Percentiles rank a stretch among this genome's conserved stretches.
Evolutionary conservation across 305 asterid species (phyloP).

Genomic region (Fraxinus sp.): DNA sequence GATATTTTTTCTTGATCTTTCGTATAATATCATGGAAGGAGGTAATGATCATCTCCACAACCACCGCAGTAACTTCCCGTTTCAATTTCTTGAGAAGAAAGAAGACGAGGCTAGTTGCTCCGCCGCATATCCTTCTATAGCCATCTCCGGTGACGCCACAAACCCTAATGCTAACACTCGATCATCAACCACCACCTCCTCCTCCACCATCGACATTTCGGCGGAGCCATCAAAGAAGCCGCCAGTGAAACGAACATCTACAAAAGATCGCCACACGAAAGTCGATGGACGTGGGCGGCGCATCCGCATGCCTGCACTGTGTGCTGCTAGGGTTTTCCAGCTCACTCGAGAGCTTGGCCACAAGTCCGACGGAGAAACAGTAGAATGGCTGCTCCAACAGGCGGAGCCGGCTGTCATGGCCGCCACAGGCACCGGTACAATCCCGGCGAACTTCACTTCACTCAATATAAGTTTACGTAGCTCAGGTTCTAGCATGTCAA

Average conservation of each 20-base stretch:
- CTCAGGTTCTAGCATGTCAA: slow-evolving; percentile 85
- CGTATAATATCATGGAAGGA: slow-evolving; percentile 50
- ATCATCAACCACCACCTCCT: slow-evolving; percentile 23
- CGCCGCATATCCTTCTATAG: slow-evolving; percentile 45
- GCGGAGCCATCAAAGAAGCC: slow-evolving; percentile 62
- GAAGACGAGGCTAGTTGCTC: slow-evolving; percentile 40
- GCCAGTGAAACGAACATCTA: slow-evolving; percentile 60
- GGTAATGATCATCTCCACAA: slow-evolving; percentile 37
- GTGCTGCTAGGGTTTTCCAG: slow-evolving; percentile 94
- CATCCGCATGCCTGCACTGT: slow-evolving; percentile 85
- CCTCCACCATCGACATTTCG: slow-evolving; percentile 42
- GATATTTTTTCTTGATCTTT: slow-evolving; percentile 12
- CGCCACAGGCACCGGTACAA: slow-evolving; percentile 89
- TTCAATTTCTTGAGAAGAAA: slow-evolving; percentile 50
- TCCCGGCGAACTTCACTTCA: slow-evolving; percentile 83
- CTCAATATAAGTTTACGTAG: slow-evolving; percentile 76
- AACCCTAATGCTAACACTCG: slow-evolving; percentile 35
- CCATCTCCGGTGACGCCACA: slow-evolving; percentile 39
- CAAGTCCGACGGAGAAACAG: slow-evolving; percentile 80
- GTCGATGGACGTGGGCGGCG: slow-evolving; percentile 91
- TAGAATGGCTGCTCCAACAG: slow-evolving; percentile 82
- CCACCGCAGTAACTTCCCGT: slow-evolving; percentile 40
- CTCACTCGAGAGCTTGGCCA: slow-evolving; percentile 81
- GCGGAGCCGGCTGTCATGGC: slow-evolving; percentile 86
- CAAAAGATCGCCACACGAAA: slow-evolving; percentile 80